These are phyloP conservation scores for Thalassiosira delicatula DNA, from an alignment of 352 stramenopile genomes.

Conservation along the genomic window DNA sequence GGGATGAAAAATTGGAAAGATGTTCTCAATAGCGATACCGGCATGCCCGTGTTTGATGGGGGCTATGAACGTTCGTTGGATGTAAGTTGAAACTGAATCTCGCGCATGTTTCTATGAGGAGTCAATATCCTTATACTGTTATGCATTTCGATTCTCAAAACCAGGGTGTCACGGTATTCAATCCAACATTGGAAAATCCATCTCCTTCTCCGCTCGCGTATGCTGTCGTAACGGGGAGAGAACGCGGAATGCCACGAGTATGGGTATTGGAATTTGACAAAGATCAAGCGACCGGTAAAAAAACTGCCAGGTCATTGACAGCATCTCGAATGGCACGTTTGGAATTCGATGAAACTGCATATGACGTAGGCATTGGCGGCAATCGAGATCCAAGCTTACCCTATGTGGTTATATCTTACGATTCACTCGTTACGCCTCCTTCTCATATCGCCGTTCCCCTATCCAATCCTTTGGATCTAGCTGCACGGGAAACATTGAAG, in stretches of 20 bases:
- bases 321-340: conserved; percentile 69
- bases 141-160: neutral
- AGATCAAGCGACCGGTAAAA: conserved; percentile 68
- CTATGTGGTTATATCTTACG: conserved; percentile 91
- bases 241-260: conserved; percentile 82
- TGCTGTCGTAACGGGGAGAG: conserved; percentile 88
- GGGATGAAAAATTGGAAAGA: conserved; percentile 87
- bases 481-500: conserved; percentile 89
- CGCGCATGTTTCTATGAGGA: neutral
- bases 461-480: conserved; percentile 77
- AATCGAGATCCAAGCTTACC: conserved; percentile 90
- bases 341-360: conserved; percentile 90
- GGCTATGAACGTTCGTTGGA: conserved; percentile 82
- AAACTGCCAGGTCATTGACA: conserved; percentile 60
- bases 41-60: conserved; percentile 81
- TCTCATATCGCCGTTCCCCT: conserved; percentile 85
- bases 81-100: conserved; percentile 16
- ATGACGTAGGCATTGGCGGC: conserved; percentile 86
- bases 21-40: conserved; percentile 73
- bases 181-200: conserved; percentile 39
- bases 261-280: conserved; percentile 85
- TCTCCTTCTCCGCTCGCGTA: conserved; percentile 49
- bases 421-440: conserved; percentile 91
- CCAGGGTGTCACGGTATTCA: conserved; percentile 87
- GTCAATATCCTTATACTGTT: neutral